A percentile compares a stretch with the other conserved stretches of the same genome.
Evolutionary conservation across 164 flowering plant species (phyloP).

Genomic region (Macadamia integrifolia): DNA sequence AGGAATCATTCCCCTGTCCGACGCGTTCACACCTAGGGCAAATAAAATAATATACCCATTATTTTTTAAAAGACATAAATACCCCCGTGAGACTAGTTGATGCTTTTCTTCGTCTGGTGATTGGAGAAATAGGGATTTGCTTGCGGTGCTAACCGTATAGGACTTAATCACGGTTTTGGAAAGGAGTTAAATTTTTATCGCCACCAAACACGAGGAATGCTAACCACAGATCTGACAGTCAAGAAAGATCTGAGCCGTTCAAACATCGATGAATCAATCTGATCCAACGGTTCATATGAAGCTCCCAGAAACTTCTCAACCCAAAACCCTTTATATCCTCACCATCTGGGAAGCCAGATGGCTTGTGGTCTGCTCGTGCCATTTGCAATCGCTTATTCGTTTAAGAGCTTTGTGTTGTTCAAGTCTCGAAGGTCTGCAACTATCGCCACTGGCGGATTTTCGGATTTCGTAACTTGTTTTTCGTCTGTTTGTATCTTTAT

Average conservation of each 20-base stretch:
- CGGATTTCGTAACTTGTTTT: not conserved
- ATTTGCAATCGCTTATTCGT: not conserved
- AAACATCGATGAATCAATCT: not conserved
- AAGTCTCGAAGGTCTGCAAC: too few relatives aligned
- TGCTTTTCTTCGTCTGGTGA: not conserved
- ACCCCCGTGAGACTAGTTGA: not conserved
- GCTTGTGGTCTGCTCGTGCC: conserved; percentile 1
- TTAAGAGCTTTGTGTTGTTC: too few relatives aligned
- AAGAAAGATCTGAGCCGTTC: not conserved
- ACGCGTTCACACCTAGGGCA: not conserved
- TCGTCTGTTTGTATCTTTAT: too few relatives aligned
- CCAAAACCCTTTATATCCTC: not conserved
- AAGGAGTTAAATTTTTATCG: too few relatives aligned
- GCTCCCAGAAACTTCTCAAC: conserved; percentile 21
- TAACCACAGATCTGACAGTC: too few relatives aligned
- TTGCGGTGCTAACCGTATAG: too few relatives aligned
- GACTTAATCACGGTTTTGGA: too few relatives aligned
- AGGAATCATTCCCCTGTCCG: too few relatives aligned
- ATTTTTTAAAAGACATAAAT: too few relatives aligned
- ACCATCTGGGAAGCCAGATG: not conserved
- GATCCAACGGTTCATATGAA: conserved; percentile 14
- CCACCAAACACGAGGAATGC: too few relatives aligned
- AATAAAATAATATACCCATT: too few relatives aligned
- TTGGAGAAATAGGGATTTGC: too few relatives aligned
- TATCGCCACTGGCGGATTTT: not conserved